Conservation (phyloP, 164 flowering plant species). For the Liquidambar formosana region DNA sequence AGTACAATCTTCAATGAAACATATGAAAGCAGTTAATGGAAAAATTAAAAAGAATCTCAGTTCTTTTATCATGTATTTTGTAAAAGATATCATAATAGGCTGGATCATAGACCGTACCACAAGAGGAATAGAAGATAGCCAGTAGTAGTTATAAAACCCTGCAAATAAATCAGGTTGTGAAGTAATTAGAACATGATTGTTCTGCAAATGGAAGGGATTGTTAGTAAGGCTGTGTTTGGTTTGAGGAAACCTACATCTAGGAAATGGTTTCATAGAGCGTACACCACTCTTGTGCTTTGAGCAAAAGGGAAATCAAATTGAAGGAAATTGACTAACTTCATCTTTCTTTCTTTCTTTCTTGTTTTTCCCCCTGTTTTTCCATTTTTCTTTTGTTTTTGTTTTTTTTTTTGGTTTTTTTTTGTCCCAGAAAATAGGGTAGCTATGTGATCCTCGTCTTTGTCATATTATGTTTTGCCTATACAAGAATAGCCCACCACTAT, state of each 20-base stretch:
- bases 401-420: no score
- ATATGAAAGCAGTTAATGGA: not conserved
- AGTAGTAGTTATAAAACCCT: constrained; percentile 21
- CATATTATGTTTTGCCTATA: not conserved
- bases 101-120: constrained; percentile 4
- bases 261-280: not conserved
- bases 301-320: not conserved
- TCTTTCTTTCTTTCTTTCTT: no score
- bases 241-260: no score
- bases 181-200: not conserved
- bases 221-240: not conserved
- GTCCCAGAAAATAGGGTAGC: no score
- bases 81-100: not conserved
- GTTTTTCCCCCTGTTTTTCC: no score
- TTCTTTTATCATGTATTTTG: not conserved
- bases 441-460: no score
- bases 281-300: not conserved
- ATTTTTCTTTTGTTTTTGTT: no score
- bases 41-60: not conserved
- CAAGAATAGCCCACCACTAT: not conserved
- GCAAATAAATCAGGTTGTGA: constrained; percentile 7
- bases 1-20: constrained; percentile 28
- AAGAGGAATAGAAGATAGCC: constrained; percentile 21
- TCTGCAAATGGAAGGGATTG: not conserved
- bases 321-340: no score